Evolutionary conservation across 148 eudicot genomes (phyloP), one percentile per base, ranked within the genome.

Genomic region (Vaccinium corymbosum): DNA sequence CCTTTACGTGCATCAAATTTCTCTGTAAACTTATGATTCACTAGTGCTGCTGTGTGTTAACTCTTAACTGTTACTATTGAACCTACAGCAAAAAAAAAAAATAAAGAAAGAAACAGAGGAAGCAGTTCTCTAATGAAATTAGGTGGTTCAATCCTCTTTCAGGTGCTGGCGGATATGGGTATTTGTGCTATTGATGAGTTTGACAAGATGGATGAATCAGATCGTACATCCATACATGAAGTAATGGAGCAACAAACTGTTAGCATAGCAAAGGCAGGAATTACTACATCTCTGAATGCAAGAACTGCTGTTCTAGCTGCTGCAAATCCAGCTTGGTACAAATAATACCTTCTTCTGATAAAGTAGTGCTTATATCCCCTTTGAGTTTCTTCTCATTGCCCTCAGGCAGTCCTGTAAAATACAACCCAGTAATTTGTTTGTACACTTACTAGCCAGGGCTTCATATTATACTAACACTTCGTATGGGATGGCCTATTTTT

Each of bases 211-310:
- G 99, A 97, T 70, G 99, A 97, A 75, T 97, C 95, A 19, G 99
- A 97, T 90, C 94, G 99, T 57, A 97, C 99, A 16, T 92, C 99
- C 78, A 97, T 97, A 82, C 99, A 97, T 82, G 99, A 97, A 92
- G 99, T 97, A 35, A 97, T 97, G 99, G 99, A 97, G 88, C 99
- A 97, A 90, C 99, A 97, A 89, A 97, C 99, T 29, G 99, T 97
- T 83, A 97, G 99, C 91, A 95, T 97, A 84, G 99, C 99, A 56
- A 97, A 97, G 90, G 99, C 99, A 84, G 99, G 99, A 68, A 97
- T 97, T 81, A 97, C 99, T 32, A 97, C 99, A 64, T 97, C 99
- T 84, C 87, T 97, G 66, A 97, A 95, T 89, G 99, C 99, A 80
- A 92, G 99, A 84, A 94, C 99, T 80, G 99, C 99, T 71, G 95